Evolutionary conservation across 768 basidiomycete genomes (phyloP), one percentile per base, ranked within the genome.

Genomic region (Tylopilus sp.): DNA sequence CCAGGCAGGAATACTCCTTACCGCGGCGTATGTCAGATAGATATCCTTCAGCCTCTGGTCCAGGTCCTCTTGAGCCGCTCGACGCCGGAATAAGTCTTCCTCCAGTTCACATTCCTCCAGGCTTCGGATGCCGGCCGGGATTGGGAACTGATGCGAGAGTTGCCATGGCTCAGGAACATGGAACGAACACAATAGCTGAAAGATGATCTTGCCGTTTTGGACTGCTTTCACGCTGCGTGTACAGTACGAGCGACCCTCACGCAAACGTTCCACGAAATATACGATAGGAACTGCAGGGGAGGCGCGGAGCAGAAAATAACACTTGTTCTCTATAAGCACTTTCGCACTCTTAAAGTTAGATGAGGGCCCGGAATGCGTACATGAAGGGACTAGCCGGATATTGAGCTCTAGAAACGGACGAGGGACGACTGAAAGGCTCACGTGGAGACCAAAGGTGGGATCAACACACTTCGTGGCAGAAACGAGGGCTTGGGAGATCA

Each of bases 401-500:
- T 25, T 48, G 38, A 31, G 15, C 17, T 20, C n/a, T 28, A 25
- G 8, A 36, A 17, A n/a, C 36, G 6, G 28, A 35, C 36, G 20
- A 35, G 15, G 20, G n/a, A 39, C 17, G 28, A 35, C 17, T 20
- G 31, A 35, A 8, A 4, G 20, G 69, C 89, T 73, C 62, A 91
- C 90, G 71, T 93, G 88, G 26, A 91, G 69, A 22, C 77, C 79
- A 66, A 79, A 89, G 15, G 70, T 75, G 11, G 82, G 73, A 40
- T 81, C 72, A 0, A 93, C 87, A 47, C 83, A 82, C 53, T 83
- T 85, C 13, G 88, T 90, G 1, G 91, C 91, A 3, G 88, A 79
- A 12, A 90, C 85, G 25, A 93, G 71, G 5, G 90, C 91, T 62
- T 93, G 91, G 33, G 87, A 90, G 57, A 94, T 91, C 51, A 93